Evolutionary conservation across 1,284 basidiomycete genomes (phyloP).

Genomic region (Volvariella volvacea): DNA sequence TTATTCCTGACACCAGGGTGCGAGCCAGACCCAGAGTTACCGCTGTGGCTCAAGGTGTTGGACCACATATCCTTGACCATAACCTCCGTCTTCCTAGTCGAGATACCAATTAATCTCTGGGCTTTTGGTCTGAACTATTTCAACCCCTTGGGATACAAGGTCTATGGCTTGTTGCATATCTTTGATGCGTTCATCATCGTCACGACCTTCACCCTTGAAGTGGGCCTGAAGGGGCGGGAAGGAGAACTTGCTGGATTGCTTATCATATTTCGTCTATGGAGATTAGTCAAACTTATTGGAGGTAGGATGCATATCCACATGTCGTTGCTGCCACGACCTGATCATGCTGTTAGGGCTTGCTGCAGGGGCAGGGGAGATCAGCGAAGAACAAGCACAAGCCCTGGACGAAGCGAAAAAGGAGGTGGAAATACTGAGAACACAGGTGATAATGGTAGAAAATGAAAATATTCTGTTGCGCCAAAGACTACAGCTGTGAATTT

Average conservation of each 20-base stretch:
- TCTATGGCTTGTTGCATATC: slow-evolving; percentile 55
- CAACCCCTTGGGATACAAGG: slow-evolving; percentile 44
- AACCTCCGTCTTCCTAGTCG: slow-evolving; percentile 64
- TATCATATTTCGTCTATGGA: slow-evolving; percentile 70
- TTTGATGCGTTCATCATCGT: slow-evolving; percentile 70
- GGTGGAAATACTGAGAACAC: slow-evolving; percentile 34
- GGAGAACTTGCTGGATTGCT: slow-evolving; percentile 65
- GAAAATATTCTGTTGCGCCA: slow-evolving; percentile 33
- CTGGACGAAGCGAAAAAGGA: slow-evolving; percentile 41
- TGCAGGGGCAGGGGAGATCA: slow-evolving; percentile 65
- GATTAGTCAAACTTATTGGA: slow-evolving; percentile 71
- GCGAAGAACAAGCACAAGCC: slow-evolving; percentile 42
- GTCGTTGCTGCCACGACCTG: slow-evolving; percentile 6
- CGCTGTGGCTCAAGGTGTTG: slow-evolving; percentile 52
- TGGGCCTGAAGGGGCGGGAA: slow-evolving; percentile 57
- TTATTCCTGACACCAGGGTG: slow-evolving; percentile 54
- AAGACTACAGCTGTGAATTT: slow-evolving; percentile 17
- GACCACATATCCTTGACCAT: slow-evolving; percentile 59
- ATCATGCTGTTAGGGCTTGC: slow-evolving; percentile 48
- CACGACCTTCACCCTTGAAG: slow-evolving; percentile 66
- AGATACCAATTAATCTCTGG: slow-evolving; percentile 67
- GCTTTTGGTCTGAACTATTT: slow-evolving; percentile 54
- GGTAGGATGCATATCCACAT: slow-evolving; percentile 34
- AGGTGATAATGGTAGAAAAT: slow-evolving; percentile 24
- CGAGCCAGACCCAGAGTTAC: slow-evolving; percentile 34